These are phyloP conservation scores for Gastrolobium bilobum DNA, from an alignment of 306 rosid genomes.

Conservation along the genomic window DNA sequence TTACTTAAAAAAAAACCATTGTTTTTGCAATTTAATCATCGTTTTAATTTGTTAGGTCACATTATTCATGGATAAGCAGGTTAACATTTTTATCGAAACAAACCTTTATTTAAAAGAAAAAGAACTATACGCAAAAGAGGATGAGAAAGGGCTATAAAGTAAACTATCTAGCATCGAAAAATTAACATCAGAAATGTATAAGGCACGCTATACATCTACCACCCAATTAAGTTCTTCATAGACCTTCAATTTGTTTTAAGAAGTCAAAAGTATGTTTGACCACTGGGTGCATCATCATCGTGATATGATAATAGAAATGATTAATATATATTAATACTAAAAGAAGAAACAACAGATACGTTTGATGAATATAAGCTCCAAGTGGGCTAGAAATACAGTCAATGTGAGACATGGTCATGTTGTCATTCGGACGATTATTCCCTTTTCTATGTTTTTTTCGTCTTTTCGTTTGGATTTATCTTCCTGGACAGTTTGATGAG, in stretches of 20 bases:
- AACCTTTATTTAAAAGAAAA: background rate
- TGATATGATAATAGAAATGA: conserved; percentile 24
- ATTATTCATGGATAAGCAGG: background rate
- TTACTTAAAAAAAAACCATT: too few species aligned
- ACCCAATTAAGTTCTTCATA: conserved; percentile 33
- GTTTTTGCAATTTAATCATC: too few species aligned
- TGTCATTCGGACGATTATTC: conserved; percentile 65
- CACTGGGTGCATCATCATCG: conserved; percentile 38
- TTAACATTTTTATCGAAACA: conserved; percentile 24
- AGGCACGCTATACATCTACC: conserved; percentile 15
- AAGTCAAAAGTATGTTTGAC: conserved; percentile 46
- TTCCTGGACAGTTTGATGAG: conserved; percentile 55
- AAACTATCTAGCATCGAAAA: background rate
- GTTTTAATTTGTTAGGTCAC: too few species aligned
- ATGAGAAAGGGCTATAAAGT: conserved; percentile 4
- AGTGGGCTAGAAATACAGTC: conserved; percentile 54
- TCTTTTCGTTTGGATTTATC: conserved; percentile 63
- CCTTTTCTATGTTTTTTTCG: conserved; percentile 57
- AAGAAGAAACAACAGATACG: conserved; percentile 28
- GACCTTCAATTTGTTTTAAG: conserved; percentile 28
- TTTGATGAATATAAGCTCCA: conserved; percentile 33
- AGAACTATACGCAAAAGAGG: conserved; percentile 15
- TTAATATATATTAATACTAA: background rate
- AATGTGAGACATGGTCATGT: conserved; percentile 46
- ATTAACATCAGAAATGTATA: conserved; percentile 1